Conservation (phyloP, 1,139 yeast species). For the Pichia sp. region DNA sequence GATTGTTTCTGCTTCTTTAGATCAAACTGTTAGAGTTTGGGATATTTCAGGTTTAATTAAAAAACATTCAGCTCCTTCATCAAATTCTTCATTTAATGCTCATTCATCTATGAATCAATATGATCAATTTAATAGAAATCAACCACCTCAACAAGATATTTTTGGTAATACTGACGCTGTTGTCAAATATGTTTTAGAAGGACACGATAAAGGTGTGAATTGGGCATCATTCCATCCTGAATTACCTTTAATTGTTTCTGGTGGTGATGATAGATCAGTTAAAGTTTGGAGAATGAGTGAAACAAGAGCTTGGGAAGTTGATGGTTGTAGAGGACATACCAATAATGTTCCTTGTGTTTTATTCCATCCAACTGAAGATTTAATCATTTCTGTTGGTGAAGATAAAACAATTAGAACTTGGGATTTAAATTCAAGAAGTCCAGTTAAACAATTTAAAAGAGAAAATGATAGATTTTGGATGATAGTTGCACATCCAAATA, state of each 20-base stretch:
- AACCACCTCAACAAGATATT: constrained; percentile 78
- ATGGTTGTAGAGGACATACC: constrained; percentile 95
- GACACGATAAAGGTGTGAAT: constrained; percentile 97
- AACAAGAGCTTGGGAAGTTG: constrained; percentile 98
- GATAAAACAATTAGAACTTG: constrained; percentile 97
- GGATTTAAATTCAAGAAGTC: constrained; percentile 92
- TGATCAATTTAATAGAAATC: constrained; percentile 50
- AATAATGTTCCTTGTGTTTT: constrained; percentile 84
- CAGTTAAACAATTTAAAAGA: constrained; percentile 90
- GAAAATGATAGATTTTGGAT: constrained; percentile 95
- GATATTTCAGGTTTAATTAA: constrained; percentile 93
- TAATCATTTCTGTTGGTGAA: constrained; percentile 89
- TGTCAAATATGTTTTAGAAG: constrained; percentile 93
- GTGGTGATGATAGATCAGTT: constrained; percentile 92
- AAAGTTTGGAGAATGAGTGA: constrained; percentile 98
- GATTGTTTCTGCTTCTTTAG: constrained; percentile 91
- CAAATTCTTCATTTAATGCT: constrained; percentile 21
- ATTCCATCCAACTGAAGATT: constrained; percentile 91
- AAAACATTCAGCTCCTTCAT: constrained; percentile 81
- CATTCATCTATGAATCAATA: constrained; percentile 29
- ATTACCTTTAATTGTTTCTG: constrained; percentile 88
- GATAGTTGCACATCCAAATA: constrained; percentile 78
- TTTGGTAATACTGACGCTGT: constrained; percentile 92
- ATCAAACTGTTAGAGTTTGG: constrained; percentile 99
- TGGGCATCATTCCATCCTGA: constrained; percentile 99